Evolutionary conservation across 352 stramenopile genomes (phyloP).

Genomic region (Phytophthora macrochlamydospora): DNA sequence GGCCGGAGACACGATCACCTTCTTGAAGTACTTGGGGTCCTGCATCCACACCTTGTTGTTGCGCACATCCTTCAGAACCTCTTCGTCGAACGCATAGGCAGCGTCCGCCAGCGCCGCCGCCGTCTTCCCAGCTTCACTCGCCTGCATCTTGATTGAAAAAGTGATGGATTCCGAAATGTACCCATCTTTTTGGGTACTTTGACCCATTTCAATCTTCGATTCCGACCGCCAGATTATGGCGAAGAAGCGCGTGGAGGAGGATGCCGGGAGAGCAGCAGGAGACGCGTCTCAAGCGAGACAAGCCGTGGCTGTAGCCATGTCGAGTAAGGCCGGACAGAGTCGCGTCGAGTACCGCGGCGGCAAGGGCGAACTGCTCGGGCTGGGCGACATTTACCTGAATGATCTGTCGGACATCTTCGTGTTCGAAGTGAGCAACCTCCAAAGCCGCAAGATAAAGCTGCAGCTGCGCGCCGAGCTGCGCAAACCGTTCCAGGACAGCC

Average conservation of each 20-base stretch:
- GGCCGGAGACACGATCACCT: constrained; percentile 93
- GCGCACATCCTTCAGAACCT: constrained; percentile 85
- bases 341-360: constrained; percentile 53
- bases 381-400: constrained; percentile 89
- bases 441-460: constrained; percentile 54
- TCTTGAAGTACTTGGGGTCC: constrained; percentile 96
- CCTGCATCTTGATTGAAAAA: constrained; percentile 18
- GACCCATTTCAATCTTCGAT: constrained; percentile 12
- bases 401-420: constrained; percentile 85
- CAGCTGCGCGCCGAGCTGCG: constrained; percentile 75
- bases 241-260: constrained; percentile 47
- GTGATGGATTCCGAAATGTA: constrained; percentile 10
- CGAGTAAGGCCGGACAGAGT: constrained; percentile 66
- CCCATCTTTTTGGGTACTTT: not conserved
- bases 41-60: constrained; percentile 91
- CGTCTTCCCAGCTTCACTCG: constrained; percentile 23
- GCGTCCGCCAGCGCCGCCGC: constrained; percentile 52
- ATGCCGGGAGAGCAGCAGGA: constrained; percentile 6
- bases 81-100: constrained; percentile 83
- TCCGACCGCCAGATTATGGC: constrained; percentile 34
- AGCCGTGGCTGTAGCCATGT: constrained; percentile 52
- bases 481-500: constrained; percentile 80
- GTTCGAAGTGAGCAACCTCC: constrained; percentile 80
- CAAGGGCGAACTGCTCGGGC: constrained; percentile 61
- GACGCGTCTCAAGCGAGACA: constrained; percentile 16